phyloP scores from a whole-genome alignment of 345 rosid species.

The Citrus cavaleriei region DNA sequence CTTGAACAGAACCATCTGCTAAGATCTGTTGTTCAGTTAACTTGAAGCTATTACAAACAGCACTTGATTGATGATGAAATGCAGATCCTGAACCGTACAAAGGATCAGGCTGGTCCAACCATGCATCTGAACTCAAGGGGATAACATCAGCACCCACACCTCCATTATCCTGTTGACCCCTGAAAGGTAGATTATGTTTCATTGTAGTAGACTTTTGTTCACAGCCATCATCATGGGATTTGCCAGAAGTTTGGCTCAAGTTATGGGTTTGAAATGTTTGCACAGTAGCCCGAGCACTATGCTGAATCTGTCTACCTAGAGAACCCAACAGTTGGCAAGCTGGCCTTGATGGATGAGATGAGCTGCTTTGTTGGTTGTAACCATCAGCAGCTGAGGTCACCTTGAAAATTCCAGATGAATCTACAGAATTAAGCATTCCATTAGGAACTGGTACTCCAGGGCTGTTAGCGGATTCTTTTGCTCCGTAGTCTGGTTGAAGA shows the following conservation, averaged over 20 bases:
- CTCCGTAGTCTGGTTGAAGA: conserved; percentile 49
- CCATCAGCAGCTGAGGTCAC: conserved; percentile 19
- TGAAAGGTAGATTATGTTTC: conserved; percentile 17
- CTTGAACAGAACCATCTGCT: conserved; percentile 20
- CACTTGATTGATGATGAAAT: conserved; percentile 14
- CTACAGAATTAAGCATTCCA: conserved; percentile 25
- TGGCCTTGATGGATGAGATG: conserved; percentile 26
- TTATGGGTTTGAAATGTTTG: conserved; percentile 19
- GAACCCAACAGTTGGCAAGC: conserved; percentile 21
- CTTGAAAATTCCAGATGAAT: conserved; percentile 29
- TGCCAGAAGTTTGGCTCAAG: conserved; percentile 10
- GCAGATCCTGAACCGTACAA: conserved; percentile 22
- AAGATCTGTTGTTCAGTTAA: conserved; percentile 40
- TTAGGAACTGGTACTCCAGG: conserved; percentile 46
- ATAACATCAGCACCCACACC: conserved; percentile 45
- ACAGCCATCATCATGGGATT: conserved; percentile 1
- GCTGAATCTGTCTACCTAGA: conserved; percentile 19
- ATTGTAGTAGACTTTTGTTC: conserved; percentile 13
- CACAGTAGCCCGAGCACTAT: conserved; percentile 17
- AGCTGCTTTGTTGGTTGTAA: conserved; percentile 42
- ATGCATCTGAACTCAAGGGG: conserved; percentile 37
- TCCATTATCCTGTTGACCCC: conserved; percentile 16
- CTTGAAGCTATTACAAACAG: conserved; percentile 19
- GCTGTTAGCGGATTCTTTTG: conserved; percentile 38
- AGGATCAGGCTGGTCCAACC: conserved; percentile 50